Conservation (phyloP, 441 rosid genomes). For the Bruguiera hainesii region DNA sequence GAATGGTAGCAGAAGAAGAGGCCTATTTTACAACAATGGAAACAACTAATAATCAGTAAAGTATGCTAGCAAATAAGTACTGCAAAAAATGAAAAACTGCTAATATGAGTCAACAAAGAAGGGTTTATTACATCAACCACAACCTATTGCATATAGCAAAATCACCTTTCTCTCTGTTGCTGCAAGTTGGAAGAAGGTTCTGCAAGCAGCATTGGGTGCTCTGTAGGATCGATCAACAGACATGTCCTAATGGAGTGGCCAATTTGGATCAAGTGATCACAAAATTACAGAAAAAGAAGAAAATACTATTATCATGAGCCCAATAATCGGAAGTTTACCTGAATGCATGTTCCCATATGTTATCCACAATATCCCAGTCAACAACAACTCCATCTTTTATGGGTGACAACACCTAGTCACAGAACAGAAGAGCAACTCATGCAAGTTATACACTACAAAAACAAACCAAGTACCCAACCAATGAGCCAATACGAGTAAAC, state of each 20-base stretch:
- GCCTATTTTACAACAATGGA: too few species aligned
- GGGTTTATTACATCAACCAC: neutral
- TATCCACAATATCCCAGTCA: conserved; percentile 97
- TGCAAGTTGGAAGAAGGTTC: conserved; percentile 91
- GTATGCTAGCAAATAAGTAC: neutral
- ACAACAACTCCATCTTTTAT: conserved; percentile 90
- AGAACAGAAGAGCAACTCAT: conserved; percentile 14
- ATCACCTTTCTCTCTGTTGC: conserved; percentile 93
- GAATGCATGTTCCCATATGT: conserved; percentile 98
- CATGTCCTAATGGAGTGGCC: conserved; percentile 52
- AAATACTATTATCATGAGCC: neutral
- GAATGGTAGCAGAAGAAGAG: too few species aligned
- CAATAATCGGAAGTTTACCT: conserved; percentile 38
- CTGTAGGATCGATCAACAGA: conserved; percentile 91
- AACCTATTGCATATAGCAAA: conserved; percentile 10
- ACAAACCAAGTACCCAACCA: neutral
- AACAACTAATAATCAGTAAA: too few species aligned
- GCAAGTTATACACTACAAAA: neutral
- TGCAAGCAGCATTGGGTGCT: conserved; percentile 98
- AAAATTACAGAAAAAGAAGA: neutral
- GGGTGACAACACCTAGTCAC: conserved; percentile 68
- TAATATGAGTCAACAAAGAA: neutral
- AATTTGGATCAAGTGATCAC: neutral
- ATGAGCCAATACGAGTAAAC: too few species aligned
- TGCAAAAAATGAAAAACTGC: neutral